Base-by-base conservation (phyloP, 2,329 filamentous ascomycete genomes). In the Pestalotiopsis sp. region DNA sequence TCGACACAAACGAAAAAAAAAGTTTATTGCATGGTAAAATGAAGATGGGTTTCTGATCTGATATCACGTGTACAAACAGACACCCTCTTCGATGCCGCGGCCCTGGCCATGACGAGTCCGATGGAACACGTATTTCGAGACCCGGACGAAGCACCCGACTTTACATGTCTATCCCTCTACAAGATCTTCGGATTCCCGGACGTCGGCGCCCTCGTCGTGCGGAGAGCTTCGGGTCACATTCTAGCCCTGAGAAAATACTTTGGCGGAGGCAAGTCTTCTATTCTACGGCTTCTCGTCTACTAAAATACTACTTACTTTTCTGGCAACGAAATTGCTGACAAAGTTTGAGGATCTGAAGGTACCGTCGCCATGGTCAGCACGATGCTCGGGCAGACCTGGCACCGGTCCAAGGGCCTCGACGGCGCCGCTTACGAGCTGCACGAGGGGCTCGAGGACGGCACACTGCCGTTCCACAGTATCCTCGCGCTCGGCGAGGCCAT, bases 101-200 rank as follows among this genome's bases (percentile, higher is more conserved):
- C 89, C 11, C 81, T 89, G 44, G 86, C 88, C n/a, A 89, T 88
- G 73, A 91, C 89, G 3, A 84, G 81, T 56, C 84, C 84, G 7
- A 79, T 92, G 64, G 81, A 86, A 66, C 74, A 70, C 4, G 75
- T 84, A 14, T 84, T 92, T 56, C 81, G 80, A 38, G 81, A 89
- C 64, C 75, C 81, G 3, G 79, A 81, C 7, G 78, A 76, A 7
- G 85, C 86, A 1, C 89, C 88, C 0, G 89, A 91, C 74, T 90
- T 91, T 70, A 84, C 85, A 6, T 86, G 85, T 60, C 76, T 90
- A 17, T 89, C 86, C 11, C 84, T 91, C 68, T 90, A 91, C 78
- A 91, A 91, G 76, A 89, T 91, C 71, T 91, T 91, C 71, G 89
- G 89, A 0, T 90, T 89, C 66, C 86, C 89, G n/a, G 87, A 91